Conservation (phyloP, 2,329 filamentous ascomycete species). For the Fusarium hostae region DNA sequence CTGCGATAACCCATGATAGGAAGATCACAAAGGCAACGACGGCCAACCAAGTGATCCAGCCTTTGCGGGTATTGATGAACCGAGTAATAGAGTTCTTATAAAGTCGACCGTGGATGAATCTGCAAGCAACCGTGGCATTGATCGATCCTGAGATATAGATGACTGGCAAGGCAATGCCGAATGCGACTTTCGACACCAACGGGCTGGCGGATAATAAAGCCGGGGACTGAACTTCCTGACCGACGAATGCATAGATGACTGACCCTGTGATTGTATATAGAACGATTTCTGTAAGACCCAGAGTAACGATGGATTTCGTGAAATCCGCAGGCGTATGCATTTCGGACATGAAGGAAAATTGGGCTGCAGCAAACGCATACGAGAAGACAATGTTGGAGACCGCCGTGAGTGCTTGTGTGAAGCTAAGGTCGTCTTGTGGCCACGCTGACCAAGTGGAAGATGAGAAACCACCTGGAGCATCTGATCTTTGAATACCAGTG, state of each 20-base stretch:
- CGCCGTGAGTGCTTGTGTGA: slow-evolving; percentile 68
- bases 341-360: slow-evolving; percentile 64
- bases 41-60: slow-evolving; percentile 65
- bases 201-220: slow-evolving; percentile 72
- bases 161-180: slow-evolving; percentile 75
- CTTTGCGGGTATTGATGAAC: slow-evolving; percentile 59
- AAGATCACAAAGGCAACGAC: slow-evolving; percentile 69
- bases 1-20: slow-evolving; percentile 75
- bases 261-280: slow-evolving; percentile 75
- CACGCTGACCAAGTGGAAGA: slow-evolving; percentile 56
- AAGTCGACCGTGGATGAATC: slow-evolving; percentile 58
- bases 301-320: slow-evolving; percentile 66
- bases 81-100: slow-evolving; percentile 55
- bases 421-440: slow-evolving; percentile 56
- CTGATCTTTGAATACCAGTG: slow-evolving; percentile 61
- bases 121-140: slow-evolving; percentile 62
- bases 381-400: slow-evolving; percentile 77
- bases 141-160: slow-evolving; percentile 80
- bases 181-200: slow-evolving; percentile 72
- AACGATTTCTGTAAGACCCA: slow-evolving; percentile 69
- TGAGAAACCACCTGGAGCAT: slow-evolving; percentile 46
- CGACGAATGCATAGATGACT: slow-evolving; percentile 76
- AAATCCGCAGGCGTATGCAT: slow-evolving; percentile 61
- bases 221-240: slow-evolving; percentile 71
- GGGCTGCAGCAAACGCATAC: slow-evolving; percentile 66